These are phyloP conservation scores for Epicoccum nigrum DNA, from an alignment of 2,329 filamentous ascomycete species.

Conservation along the genomic window DNA sequence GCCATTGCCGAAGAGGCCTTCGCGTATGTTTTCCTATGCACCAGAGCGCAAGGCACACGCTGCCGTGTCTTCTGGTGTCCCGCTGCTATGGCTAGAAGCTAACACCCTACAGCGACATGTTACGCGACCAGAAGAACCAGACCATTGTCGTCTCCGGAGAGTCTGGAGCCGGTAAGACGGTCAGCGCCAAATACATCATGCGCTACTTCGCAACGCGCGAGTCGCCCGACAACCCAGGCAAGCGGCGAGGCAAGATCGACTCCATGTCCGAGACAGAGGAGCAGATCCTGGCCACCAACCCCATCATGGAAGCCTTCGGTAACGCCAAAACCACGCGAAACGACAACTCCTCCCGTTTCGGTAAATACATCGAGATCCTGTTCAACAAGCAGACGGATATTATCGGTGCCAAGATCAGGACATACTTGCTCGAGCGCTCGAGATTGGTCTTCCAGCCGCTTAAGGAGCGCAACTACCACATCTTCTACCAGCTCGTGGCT, in stretches of 20 bases:
- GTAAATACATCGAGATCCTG: slow-evolving; percentile 99
- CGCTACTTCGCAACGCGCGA: slow-evolving; percentile 98
- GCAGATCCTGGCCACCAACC: slow-evolving; percentile 96
- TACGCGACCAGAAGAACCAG: slow-evolving; percentile 94
- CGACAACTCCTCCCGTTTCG: slow-evolving; percentile 98
- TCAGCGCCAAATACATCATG: slow-evolving; percentile 99
- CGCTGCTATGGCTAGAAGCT: slow-evolving; percentile 10
- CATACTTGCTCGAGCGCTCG: slow-evolving; percentile 92
- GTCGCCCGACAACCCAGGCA: slow-evolving; percentile 83
- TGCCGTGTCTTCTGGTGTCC: too few relatives aligned
- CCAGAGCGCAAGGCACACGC: not conserved
- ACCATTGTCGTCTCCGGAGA: slow-evolving; percentile 99
- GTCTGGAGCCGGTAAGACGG: slow-evolving; percentile 97
- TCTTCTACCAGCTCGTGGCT: slow-evolving; percentile 96
- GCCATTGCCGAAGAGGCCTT: slow-evolving; percentile 99
- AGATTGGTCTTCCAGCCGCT: slow-evolving; percentile 95
- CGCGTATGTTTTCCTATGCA: slow-evolving; percentile 66
- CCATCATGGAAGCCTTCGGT: slow-evolving; percentile 99
- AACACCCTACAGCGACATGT: slow-evolving; percentile 75
- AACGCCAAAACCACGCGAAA: slow-evolving; percentile 99
- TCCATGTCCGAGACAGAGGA: slow-evolving; percentile 98
- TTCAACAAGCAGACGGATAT: slow-evolving; percentile 95
- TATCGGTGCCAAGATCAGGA: slow-evolving; percentile 95
- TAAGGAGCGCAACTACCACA: slow-evolving; percentile 98
- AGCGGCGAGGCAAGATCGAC: slow-evolving; percentile 74